Base-by-base conservation (phyloP, 2,329 filamentous ascomycete species). In the Hymenoscyphus fraxineus region DNA sequence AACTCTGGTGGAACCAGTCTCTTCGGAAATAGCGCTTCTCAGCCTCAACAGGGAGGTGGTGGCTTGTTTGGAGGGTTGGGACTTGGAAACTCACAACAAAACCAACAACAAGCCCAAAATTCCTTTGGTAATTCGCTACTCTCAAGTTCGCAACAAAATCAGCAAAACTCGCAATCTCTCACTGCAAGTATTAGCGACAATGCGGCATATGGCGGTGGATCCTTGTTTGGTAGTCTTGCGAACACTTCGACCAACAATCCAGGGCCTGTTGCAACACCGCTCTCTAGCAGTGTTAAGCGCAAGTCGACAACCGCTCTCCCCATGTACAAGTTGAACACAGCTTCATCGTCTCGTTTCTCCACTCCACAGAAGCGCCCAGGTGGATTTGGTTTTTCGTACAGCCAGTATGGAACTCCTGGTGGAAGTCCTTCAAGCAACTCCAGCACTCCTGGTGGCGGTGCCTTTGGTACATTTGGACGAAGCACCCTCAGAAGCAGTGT, bases 341-440 rank as follows among this genome's bases (percentile, higher is more conserved):
- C 87, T 58, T 91, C 91, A 40, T 88, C 91, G 9, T 89, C 90
- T 27, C 89, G 93, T 58, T 88, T 93, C 64, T 85, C 88, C 38
- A 97, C 93, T 0, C 93, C 93, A 0, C 91, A 93, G 71, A 94
- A 92, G 78, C 86, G 90, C 63, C 92, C 92, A 5, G 97, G 92
- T 74, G 94, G 94, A 2, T 96, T 97, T 74, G 94, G 94, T 2
- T 96, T 97, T 76, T 93, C 90, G 1, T 97, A 97, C 78, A 96
- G 93, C 68, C 93, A 89, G 2, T 97, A 96, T 72, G 92, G 85
- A 55, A 92, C 47, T 15, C 60, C 60, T 10, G 60, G 58, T 13
- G 35, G 47, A 47, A 35, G 60, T 47, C 85, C 85, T 27, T 85
- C 89, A 4, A 87, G 89, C 74, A 85, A 88, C 73, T 83, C 81